Percentiles rank a stretch among this genome's conserved stretches.
Evolutionary conservation across 1,284 basidiomycete genomes (phyloP).

Genomic region (Leccinum proliferum): DNA sequence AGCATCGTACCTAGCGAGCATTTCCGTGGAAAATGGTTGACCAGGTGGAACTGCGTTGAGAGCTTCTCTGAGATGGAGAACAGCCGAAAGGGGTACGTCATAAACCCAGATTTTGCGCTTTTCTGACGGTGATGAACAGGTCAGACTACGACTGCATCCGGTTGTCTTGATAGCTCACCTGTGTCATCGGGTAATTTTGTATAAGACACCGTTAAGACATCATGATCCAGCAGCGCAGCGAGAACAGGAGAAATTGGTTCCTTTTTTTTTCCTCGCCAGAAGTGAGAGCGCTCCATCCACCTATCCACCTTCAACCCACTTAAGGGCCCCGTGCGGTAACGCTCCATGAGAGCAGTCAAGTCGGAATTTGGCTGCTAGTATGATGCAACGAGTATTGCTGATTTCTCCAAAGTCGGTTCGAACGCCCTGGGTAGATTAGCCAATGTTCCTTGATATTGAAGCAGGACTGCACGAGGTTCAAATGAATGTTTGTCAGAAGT

Average conservation of each 20-base stretch:
- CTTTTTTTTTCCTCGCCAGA: constrained; percentile 54
- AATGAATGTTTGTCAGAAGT: not conserved
- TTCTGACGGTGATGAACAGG: constrained; percentile 40
- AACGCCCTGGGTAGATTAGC: constrained; percentile 64
- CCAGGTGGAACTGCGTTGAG: constrained; percentile 71
- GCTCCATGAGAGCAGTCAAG: constrained; percentile 77
- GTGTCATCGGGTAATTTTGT: constrained; percentile 54
- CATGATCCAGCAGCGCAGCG: constrained; percentile 50
- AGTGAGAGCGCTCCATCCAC: constrained; percentile 53
- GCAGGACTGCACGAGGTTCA: constrained; percentile 48
- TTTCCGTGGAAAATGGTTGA: constrained; percentile 56
- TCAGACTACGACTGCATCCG: constrained; percentile 2
- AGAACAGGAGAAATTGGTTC: constrained; percentile 72
- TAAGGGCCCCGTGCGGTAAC: constrained; percentile 88
- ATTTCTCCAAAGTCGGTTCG: constrained; percentile 61
- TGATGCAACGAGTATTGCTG: constrained; percentile 69
- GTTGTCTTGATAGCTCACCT: constrained; percentile 38
- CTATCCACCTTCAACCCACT: constrained; percentile 76
- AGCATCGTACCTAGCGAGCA: constrained; percentile 75
- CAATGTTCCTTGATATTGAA: constrained; percentile 79
- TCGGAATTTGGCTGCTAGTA: constrained; percentile 80
- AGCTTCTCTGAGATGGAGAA: constrained; percentile 79
- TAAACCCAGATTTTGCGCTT: constrained; percentile 93
- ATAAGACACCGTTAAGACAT: constrained; percentile 63
- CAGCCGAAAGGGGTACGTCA: constrained; percentile 75